These are phyloP conservation scores for Zymoseptoria crescenta DNA, from an alignment of 2,329 filamentous ascomycete genomes.

Conservation along the genomic window DNA sequence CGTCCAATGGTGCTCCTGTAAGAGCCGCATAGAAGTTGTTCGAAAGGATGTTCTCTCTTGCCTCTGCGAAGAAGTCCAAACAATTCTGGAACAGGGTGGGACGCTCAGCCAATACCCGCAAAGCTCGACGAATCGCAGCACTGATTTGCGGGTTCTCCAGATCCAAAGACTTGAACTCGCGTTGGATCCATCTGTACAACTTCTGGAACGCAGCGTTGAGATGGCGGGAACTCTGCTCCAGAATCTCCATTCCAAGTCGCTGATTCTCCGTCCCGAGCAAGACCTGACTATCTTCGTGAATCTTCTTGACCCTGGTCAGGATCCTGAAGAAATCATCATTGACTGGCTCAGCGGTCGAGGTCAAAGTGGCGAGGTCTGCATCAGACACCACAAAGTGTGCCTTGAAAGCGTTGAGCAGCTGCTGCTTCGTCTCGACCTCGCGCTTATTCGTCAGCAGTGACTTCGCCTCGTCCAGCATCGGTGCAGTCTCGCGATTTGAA, in stretches of 20 bases:
- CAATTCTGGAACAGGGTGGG: slow-evolving; percentile 89
- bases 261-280: slow-evolving; percentile 87
- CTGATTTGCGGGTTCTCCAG: slow-evolving; percentile 92
- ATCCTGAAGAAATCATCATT: slow-evolving; percentile 76
- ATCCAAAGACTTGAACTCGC: slow-evolving; percentile 85
- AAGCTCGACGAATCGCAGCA: slow-evolving; percentile 69
- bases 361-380: slow-evolving; percentile 67
- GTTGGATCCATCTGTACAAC: slow-evolving; percentile 88
- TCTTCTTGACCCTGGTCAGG: slow-evolving; percentile 72
- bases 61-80: slow-evolving; percentile 85
- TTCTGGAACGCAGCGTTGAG: slow-evolving; percentile 91
- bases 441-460: slow-evolving; percentile 63
- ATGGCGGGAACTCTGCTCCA: slow-evolving; percentile 81
- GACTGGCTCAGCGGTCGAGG: slow-evolving; percentile 70
- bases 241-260: slow-evolving; percentile 76
- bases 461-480: slow-evolving; percentile 69
- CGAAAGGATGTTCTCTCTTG: slow-evolving; percentile 75
- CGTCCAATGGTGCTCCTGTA: slow-evolving; percentile 59
- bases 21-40: slow-evolving; percentile 84
- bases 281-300: slow-evolving; percentile 81
- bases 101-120: slow-evolving; percentile 80
- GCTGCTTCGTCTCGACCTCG: slow-evolving; percentile 71
- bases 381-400: slow-evolving; percentile 79
- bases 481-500: slow-evolving; percentile 66
- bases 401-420: slow-evolving; percentile 67